Evolutionary conservation across 768 basidiomycete genomes (phyloP).

Genomic region (Amanita fuliginea): DNA sequence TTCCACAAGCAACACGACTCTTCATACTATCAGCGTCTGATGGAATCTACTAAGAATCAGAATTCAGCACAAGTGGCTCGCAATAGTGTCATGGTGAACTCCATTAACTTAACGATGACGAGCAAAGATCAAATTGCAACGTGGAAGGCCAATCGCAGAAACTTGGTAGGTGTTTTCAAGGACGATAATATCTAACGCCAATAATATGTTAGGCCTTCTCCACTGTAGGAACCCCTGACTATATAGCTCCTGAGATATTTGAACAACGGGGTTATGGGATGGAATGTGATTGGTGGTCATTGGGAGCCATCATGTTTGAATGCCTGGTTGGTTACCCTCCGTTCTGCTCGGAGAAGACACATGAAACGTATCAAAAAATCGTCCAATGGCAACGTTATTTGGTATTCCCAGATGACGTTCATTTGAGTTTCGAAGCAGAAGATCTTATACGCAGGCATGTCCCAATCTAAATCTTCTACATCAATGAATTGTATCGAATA

Average conservation of each 20-base stretch:
- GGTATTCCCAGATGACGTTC: conserved; percentile 87
- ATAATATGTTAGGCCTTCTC: conserved; percentile 68
- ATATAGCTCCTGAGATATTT: conserved; percentile 97
- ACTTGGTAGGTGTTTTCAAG: conserved; percentile 48
- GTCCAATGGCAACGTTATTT: conserved; percentile 88
- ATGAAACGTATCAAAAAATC: conserved; percentile 97
- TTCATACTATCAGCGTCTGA: conserved; percentile 82
- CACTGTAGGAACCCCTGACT: conserved; percentile 93
- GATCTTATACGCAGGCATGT: conserved; percentile 75
- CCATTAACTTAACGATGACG: conserved; percentile 93
- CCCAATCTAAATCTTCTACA: neutral
- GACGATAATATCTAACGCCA: neutral
- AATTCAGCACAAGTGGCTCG: conserved; percentile 41
- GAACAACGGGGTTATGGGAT: conserved; percentile 94
- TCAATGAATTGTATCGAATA: neutral
- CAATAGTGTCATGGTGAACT: conserved; percentile 96
- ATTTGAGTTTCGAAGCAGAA: conserved; percentile 84
- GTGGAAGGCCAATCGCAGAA: conserved; percentile 97
- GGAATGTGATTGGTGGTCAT: conserved; percentile 99
- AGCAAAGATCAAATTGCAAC: conserved; percentile 92
- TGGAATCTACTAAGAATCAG: conserved; percentile 47
- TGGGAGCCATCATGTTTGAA: conserved; percentile 98
- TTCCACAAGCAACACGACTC: conserved; percentile 98
- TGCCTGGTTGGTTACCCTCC: conserved; percentile 95
- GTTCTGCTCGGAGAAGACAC: conserved; percentile 90